Evolutionary conservation across 371 early-diverging fungal genomes (phyloP), one percentile per base, ranked within the genome.

Genomic region (Haplosporangium sp.): DNA sequence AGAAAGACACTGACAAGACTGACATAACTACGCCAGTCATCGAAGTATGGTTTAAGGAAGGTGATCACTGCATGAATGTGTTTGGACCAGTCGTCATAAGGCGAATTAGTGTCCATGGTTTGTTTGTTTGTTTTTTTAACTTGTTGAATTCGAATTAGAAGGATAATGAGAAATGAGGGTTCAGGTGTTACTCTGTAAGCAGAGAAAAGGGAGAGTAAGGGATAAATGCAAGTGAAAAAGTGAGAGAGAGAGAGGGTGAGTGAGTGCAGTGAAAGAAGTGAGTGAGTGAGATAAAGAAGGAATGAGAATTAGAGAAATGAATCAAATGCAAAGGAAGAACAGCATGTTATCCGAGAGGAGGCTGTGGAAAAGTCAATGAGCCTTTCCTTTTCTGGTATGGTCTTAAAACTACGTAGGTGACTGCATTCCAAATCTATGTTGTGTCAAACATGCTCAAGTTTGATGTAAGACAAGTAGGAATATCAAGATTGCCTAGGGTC

Each of bases 11-110:
- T 65, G 67, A 63, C 67, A 11, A 78, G 60, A 58, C 64, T 66
- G 61, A 63, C 78, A 60, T 78, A 78, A 57, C 73, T 62, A 4
- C 78, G 78, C 78, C 78, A 78, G 74, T 78, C 78, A 48, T 70
- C 53, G 61, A 78, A 73, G 67, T 69, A 78, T n/a, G 78, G 78
- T 39, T 78, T 72, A 59, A 78, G 74, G 35, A 78, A 69, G 37
- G 78, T 78, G 59, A 78, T 70, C 40, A 78, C 71, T 1, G 78
- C 74, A 15, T 78, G 78, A 8, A 78, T 63, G 53, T 78, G 73
- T 10, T 53, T 65, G 7, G 73, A 72, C 78, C 78, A 78, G 19
- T 78, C 79, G 56, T 74, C 68, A 56, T 70, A 78, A 0, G 74
- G 71, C 11, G 65, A 34, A 1, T 67, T 69, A 34, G 47, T 20